These are phyloP conservation scores for Penicillium diatomitis DNA, from an alignment of 495 filamentous ascomycete species.

Conservation along the genomic window DNA sequence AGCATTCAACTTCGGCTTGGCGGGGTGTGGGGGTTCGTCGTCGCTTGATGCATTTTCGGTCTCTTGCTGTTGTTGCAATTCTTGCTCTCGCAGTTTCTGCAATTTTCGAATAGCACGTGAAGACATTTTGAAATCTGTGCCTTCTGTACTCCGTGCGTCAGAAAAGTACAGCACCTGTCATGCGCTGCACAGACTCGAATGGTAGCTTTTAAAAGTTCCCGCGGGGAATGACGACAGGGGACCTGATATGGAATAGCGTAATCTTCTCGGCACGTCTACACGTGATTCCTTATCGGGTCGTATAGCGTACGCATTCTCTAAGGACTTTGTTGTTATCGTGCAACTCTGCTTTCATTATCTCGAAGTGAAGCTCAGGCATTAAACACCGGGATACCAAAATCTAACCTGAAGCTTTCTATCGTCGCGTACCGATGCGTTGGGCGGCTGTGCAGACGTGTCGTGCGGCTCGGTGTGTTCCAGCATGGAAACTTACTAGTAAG, in stretches of 20 bases:
- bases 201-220: slow-evolving; percentile 9
- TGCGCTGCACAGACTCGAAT: neutral
- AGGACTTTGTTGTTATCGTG: neutral
- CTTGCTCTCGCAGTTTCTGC: slow-evolving; percentile 55
- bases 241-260: slow-evolving; percentile 20
- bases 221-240: slow-evolving; percentile 36
- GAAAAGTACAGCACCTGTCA: neutral
- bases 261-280: slow-evolving; percentile 4
- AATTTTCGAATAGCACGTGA: slow-evolving; percentile 71
- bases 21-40: slow-evolving; percentile 27
- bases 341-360: neutral
- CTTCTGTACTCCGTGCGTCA: too few relatives aligned
- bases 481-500: slow-evolving; percentile 44
- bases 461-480: slow-evolving; percentile 47
- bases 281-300: slow-evolving; percentile 14
- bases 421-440: slow-evolving; percentile 49
- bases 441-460: slow-evolving; percentile 52
- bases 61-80: slow-evolving; percentile 45
- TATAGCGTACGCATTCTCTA: slow-evolving; percentile 1
- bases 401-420: neutral
- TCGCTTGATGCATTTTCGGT: slow-evolving; percentile 45
- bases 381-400: slow-evolving; percentile 7
- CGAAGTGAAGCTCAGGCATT: neutral
- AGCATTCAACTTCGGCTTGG: slow-evolving; percentile 39
- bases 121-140: slow-evolving; percentile 48